These are phyloP conservation scores for Magnusiomyces sp. DNA, from an alignment of 1,139 yeast genomes.

Conservation along the genomic window DNA sequence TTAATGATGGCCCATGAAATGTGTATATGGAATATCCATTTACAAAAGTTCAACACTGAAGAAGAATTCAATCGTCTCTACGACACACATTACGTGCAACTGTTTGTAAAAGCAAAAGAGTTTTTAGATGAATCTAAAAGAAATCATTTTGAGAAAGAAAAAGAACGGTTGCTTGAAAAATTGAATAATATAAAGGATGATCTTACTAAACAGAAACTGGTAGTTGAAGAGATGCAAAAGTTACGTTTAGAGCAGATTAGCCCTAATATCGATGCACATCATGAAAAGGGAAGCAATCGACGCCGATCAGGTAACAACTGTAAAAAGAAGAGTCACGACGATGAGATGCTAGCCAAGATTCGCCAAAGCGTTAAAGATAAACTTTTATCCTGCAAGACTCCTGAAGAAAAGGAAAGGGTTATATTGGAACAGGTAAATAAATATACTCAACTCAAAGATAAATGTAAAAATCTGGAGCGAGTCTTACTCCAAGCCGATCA, in stretches of 20 bases:
- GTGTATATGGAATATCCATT: constrained; percentile 79
- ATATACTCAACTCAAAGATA: neutral
- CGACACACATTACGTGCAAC: constrained; percentile 49
- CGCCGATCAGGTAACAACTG: neutral
- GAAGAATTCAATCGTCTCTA: constrained; percentile 60
- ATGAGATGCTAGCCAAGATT: constrained; percentile 20
- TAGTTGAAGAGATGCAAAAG: neutral
- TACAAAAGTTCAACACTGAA: constrained; percentile 55
- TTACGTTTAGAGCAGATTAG: neutral
- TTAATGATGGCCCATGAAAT: constrained; percentile 61
- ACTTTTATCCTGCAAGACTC: constrained; percentile 20
- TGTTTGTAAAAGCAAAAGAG: constrained; percentile 61
- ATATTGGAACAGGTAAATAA: neutral
- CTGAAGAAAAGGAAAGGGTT: constrained; percentile 15
- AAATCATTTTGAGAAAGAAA: constrained; percentile 6
- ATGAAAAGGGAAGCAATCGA: too few relatives aligned
- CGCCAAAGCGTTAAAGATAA: neutral
- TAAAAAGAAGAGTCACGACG: neutral
- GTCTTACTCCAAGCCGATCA: neutral
- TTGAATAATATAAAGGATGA: too few relatives aligned
- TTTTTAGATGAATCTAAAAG: constrained; percentile 39
- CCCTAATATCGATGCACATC: too few relatives aligned
- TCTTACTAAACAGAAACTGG: neutral
- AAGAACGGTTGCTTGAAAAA: neutral
- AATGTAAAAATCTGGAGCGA: neutral